Evolutionary conservation across 169 alveolate species (phyloP).

Genomic region (Cryptosporidium parvum): DNA sequence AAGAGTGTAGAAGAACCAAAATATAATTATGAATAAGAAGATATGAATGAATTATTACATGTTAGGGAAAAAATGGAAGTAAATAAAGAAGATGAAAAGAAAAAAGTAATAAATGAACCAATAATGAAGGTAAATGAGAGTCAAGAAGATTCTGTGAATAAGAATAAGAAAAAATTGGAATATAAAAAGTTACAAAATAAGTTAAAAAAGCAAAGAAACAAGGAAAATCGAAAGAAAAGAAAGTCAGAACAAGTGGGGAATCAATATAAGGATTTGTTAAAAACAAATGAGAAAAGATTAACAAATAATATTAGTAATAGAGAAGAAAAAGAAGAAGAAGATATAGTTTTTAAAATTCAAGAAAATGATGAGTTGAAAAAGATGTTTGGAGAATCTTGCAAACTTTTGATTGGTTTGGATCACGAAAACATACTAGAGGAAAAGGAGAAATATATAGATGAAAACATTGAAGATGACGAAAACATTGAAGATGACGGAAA

Average conservation of each 20-base stretch:
- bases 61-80: not conserved
- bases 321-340: constrained; percentile 6
- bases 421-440: not conserved
- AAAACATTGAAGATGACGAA: not conserved
- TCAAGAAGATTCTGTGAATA: not conserved
- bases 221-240: not conserved
- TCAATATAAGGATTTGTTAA: not conserved
- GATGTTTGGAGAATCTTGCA: constrained; percentile 41
- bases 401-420: constrained; percentile 26
- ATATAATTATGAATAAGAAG: not conserved
- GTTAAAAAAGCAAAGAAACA: not conserved
- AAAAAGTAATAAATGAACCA: not conserved
- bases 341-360: not conserved
- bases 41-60: not conserved
- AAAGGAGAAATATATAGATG: not conserved
- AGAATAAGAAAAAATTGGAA: not conserved
- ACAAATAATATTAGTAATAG: not conserved
- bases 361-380: constrained; percentile 16
- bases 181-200: not conserved
- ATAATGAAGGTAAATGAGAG: not conserved
- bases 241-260: not conserved
- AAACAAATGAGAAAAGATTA: not conserved
- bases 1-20: not conserved
- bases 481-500: not conserved
- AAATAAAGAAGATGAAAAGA: not conserved